These are phyloP conservation scores for Histomonas meleagridis DNA, from an alignment of 208 protist species.

Conservation along the genomic window DNA sequence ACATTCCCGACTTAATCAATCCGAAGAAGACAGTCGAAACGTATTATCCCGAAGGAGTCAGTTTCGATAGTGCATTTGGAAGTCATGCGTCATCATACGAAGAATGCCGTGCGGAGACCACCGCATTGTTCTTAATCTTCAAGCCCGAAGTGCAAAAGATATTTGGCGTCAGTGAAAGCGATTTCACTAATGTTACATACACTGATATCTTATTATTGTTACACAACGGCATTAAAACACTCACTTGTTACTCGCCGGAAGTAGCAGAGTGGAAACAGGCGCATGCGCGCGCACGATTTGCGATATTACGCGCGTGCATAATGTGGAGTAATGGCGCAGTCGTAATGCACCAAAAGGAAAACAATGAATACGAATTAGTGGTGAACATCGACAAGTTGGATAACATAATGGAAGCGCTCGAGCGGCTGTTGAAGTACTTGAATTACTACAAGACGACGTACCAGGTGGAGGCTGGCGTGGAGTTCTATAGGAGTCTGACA, in stretches of 20 bases:
- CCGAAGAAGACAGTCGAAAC: not conserved
- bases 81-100: slow-evolving; percentile 40
- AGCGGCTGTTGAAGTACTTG: not conserved
- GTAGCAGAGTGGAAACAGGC: slow-evolving; percentile 42
- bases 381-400: not conserved
- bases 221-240: not conserved
- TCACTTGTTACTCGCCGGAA: slow-evolving; percentile 37
- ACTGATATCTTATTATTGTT: slow-evolving; percentile 30
- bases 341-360: not conserved
- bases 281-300: slow-evolving; percentile 39
- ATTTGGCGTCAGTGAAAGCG: not conserved
- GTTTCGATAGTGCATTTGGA: slow-evolving; percentile 40
- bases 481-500: not conserved
- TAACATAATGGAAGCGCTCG: not conserved
- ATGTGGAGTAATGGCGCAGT: not conserved
- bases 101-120: slow-evolving; percentile 46
- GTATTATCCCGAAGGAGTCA: slow-evolving; percentile 43
- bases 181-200: not conserved
- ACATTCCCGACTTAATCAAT: not conserved
- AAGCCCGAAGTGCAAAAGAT: slow-evolving; percentile 30
- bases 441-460: not conserved
- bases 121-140: slow-evolving; percentile 39
- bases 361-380: too few species aligned
- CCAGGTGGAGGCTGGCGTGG: not conserved
- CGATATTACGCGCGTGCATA: not conserved